Percentiles rank a stretch among this genome's conserved stretches.
These are phyloP conservation scores for Venturia asperata DNA, from an alignment of 2,329 filamentous ascomycete genomes.

Conservation along the genomic window DNA sequence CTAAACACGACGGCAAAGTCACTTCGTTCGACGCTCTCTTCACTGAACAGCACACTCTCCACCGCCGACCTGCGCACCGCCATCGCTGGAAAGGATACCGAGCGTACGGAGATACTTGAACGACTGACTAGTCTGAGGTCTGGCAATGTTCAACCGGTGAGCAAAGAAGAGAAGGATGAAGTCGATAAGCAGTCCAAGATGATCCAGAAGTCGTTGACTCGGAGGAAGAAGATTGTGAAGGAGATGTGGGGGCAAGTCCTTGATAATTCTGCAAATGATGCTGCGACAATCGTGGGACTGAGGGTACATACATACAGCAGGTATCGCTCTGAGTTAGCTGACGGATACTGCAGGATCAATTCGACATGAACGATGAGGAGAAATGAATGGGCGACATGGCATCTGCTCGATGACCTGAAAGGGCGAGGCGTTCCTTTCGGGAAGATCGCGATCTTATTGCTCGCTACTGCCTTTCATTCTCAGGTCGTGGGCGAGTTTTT, in stretches of 20 bases:
- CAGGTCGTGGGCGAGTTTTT: background rate
- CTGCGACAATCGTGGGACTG: background rate
- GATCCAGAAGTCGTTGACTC: conserved; percentile 34
- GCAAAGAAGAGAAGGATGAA: conserved; percentile 40
- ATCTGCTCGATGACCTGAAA: background rate
- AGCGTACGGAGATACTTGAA: conserved; percentile 37
- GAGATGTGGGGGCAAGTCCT: conserved; percentile 47
- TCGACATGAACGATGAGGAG: background rate
- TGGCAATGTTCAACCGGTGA: conserved; percentile 41
- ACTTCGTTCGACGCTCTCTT: conserved; percentile 41
- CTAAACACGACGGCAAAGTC: conserved; percentile 44
- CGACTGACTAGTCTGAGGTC: conserved; percentile 37
- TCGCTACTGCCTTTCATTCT: background rate
- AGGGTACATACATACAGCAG: background rate
- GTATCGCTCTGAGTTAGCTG: background rate
- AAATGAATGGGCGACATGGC: background rate
- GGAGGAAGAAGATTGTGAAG: conserved; percentile 42
- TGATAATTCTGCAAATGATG: conserved; percentile 35
- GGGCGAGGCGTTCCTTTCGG: background rate
- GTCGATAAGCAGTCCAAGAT: conserved; percentile 42
- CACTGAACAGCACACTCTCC: conserved; percentile 44
- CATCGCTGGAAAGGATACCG: conserved; percentile 39
- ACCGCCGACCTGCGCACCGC: conserved; percentile 43
- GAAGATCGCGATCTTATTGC: background rate
- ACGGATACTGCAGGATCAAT: conserved; percentile 5